phyloP scores from a whole-genome alignment of 495 filamentous ascomycete genomes.

The Xylaria castorea region DNA sequence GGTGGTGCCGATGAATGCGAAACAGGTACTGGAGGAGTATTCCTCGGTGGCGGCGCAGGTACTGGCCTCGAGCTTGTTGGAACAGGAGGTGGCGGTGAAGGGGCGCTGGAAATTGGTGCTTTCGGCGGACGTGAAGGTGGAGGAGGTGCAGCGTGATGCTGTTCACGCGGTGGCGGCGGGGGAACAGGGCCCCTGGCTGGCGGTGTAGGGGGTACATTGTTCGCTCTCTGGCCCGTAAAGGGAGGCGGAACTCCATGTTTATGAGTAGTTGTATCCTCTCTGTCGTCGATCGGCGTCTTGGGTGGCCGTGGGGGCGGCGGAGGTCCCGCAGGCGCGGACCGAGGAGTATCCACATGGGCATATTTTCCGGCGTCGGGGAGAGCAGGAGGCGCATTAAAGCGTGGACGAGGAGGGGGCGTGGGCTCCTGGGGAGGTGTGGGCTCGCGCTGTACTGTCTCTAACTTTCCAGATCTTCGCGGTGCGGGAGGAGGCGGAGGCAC shows the following conservation, averaged over 20 bases:
- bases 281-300: conserved; percentile 81
- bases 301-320: conserved; percentile 87
- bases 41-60: conserved; percentile 46
- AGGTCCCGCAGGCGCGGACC: conserved; percentile 66
- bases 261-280: conserved; percentile 48
- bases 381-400: conserved; percentile 84
- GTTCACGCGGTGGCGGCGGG: conserved; percentile 69
- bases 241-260: conserved; percentile 83
- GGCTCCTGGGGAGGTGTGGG: conserved; percentile 65
- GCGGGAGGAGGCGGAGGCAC: conserved; percentile 82
- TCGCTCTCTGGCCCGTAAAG: conserved; percentile 69
- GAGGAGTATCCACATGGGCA: conserved; percentile 64
- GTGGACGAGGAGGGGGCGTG: conserved; percentile 57
- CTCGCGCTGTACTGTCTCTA: conserved; percentile 52
- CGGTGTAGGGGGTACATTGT: conserved; percentile 72
- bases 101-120: conserved; percentile 62
- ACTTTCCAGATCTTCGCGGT: conserved; percentile 64
- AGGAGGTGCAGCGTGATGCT: conserved; percentile 47
- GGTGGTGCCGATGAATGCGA: conserved; percentile 48
- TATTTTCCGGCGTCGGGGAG: conserved; percentile 86
- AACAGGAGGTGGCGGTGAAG: conserved; percentile 64
- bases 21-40: conserved; percentile 46
- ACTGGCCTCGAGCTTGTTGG: conserved; percentile 35
- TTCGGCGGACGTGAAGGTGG: conserved; percentile 67
- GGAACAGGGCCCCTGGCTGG: conserved; percentile 71